Evolutionary conservation across 371 early-diverging fungal species (phyloP).

Genomic region (Zychaea mexicana): DNA sequence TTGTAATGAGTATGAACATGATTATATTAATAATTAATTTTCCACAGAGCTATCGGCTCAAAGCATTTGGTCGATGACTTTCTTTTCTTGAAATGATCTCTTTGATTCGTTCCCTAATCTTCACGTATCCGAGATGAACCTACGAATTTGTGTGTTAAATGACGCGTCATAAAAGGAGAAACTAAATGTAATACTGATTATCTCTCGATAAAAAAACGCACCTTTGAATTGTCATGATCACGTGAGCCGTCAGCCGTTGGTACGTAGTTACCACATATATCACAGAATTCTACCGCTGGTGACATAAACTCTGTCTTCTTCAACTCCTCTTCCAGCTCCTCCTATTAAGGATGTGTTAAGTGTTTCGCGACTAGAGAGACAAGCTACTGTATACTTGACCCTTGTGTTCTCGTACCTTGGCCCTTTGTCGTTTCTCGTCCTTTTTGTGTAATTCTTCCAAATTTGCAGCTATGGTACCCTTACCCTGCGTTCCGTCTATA

Average conservation of each 20-base stretch:
- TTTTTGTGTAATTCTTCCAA: background rate
- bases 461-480: background rate
- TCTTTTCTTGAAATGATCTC: background rate
- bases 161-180: too few relatives aligned
- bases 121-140: too few relatives aligned
- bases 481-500: background rate
- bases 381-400: background rate
- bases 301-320: background rate
- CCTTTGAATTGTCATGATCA: background rate
- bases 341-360: background rate
- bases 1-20: too few relatives aligned
- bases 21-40: too few relatives aligned
- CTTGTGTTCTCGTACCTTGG: background rate
- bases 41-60: too few relatives aligned
- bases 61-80: too few relatives aligned
- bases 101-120: too few relatives aligned
- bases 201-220: background rate
- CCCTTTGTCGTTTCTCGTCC: background rate
- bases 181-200: background rate
- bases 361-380: background rate
- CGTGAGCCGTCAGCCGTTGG: background rate
- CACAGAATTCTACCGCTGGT: background rate
- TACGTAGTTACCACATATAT: background rate
- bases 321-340: too few relatives aligned
- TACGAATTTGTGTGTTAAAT: too few relatives aligned